Evolutionary conservation across 345 rosid species (phyloP).

Genomic region (Eucalyptus lansdowneana): DNA sequence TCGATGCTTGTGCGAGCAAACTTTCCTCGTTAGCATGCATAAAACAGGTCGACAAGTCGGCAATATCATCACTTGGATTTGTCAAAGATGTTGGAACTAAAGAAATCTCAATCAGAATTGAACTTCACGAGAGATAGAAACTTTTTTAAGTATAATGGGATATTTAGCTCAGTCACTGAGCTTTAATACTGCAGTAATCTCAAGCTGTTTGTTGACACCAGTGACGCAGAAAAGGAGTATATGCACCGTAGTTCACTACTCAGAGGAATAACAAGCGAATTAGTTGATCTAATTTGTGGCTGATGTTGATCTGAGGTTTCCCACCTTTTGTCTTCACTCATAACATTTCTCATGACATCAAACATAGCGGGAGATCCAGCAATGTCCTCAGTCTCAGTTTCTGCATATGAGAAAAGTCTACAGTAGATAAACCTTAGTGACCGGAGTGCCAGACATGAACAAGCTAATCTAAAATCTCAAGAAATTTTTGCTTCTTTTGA

Average conservation of each 20-base stretch:
- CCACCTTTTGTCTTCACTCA: not conserved
- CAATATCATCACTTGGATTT: not conserved
- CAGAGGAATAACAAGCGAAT: not conserved
- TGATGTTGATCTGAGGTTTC: not conserved
- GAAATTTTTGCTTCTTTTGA: not conserved
- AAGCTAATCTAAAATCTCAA: not conserved
- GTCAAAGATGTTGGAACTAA: not conserved
- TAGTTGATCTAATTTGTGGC: not conserved
- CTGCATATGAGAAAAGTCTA: not conserved
- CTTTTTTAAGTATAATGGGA: not conserved
- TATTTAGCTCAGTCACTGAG: not conserved
- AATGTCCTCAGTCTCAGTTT: not conserved
- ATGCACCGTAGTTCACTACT: not conserved
- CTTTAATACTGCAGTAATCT: not conserved
- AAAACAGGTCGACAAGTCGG: not conserved
- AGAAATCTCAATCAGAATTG: not conserved
- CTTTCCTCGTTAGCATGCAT: not conserved
- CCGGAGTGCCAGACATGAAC: not conserved
- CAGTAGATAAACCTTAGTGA: not conserved
- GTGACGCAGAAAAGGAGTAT: not conserved
- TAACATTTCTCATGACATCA: not conserved
- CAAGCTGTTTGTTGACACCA: not conserved
- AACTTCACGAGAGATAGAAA: not conserved
- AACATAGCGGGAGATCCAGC: not conserved
- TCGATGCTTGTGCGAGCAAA: not conserved